Evolutionary conservation across 345 rosid species (phyloP), one percentile per base, ranked within the genome.

Genomic region (Ceriops tagal): DNA sequence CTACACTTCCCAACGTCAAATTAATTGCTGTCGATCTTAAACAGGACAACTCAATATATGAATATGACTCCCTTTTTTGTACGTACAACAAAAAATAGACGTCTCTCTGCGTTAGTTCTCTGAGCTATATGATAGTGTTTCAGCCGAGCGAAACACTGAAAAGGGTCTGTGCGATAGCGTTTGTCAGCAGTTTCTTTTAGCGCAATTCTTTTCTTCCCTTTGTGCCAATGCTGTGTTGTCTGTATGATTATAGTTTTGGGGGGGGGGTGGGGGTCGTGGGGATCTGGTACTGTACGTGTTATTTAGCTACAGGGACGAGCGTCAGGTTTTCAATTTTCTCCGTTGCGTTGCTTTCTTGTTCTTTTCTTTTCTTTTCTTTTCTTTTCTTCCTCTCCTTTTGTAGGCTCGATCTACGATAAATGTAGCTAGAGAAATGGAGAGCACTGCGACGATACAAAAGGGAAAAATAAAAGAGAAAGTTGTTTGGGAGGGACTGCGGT

Each of bases 331-430:
- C 37, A 21, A 1, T 5, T 53, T 35, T 32, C 16, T 56, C 28
- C 68, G 71, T 70, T 27, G 10, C 1, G 79, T 78, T 76, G 82
- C 80, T 83, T 78, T 80, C 79, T 61, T 67, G 10, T 8, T 30
- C 8, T 34, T 34, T 62, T 26, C 26, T 39, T 52, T 15, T 37
- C 30, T 69, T 65, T 32, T 47, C 59, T 65, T 71, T 68, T 20
- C 49, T 53, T 30, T 64, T 63, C 15, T 20, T 64, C 61, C 51
- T 65, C 64, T n/a, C 47, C 71, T 22, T 70, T 70, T 49, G 3
- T 27, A 20, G 81, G 84, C 84, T 58, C 84, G 64, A 68, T 21
- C 37, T 34, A 75, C 86, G 19, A 83, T 71, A 76, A 73, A 69
- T 62, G 28, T 43, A 28, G 53, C 58, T 56, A 18, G 21, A 26